Base-by-base conservation (phyloP, 2,329 filamentous ascomycete genomes). In the Dactylellina leptospora region DNA sequence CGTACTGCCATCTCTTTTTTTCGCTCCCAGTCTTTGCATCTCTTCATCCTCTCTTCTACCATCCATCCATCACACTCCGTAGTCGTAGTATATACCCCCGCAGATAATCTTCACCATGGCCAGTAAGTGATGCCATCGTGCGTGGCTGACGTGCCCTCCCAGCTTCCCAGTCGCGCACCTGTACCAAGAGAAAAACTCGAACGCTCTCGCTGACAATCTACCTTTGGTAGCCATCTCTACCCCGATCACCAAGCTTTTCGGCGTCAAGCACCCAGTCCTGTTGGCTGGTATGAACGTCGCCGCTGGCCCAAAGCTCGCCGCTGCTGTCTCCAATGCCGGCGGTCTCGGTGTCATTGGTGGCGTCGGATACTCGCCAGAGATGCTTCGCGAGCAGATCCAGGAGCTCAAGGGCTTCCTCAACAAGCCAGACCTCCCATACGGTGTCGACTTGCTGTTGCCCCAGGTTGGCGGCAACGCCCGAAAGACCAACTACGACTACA, bases 261-360 rank as follows among this genome's bases (percentile, higher is more conserved):
- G 92, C 85, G 97, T 99, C 86, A 91, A 96, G 81, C 95, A 99
- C 83, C 95, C 95, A 69, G 85, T 99, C 79, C 84, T 99, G 78
- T 88, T 99, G 74, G 95, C 95, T 77, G 95, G 95, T 81, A 99
- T 99, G 95, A 97, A 99, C 85, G 95, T 97, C 75, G 95, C 95
- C 64, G 95, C 95, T 71, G 95, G 95, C 54, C 95, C 95, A 62
- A 96, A 92, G 85, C 88, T 99, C 78, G 95, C 95, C 58, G 95
- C 95, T 30, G 95, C 95, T 42, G 95, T 99, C 77, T 96, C 93
- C 77, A 97, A 99, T 82, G 95, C 95, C 56, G 95, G 95, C 76
- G 95, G 95, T 78, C 85, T 99, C 74, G 95, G 95, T 82, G 95
- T 99, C 78, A 93, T 99, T 77, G 95, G 95, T 76, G 95, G 95